A percentile compares a stretch with the other conserved stretches of the same genome.
phyloP scores from a whole-genome alignment of 805 yeast genomes.

The Komagataella pseudopastoris region DNA sequence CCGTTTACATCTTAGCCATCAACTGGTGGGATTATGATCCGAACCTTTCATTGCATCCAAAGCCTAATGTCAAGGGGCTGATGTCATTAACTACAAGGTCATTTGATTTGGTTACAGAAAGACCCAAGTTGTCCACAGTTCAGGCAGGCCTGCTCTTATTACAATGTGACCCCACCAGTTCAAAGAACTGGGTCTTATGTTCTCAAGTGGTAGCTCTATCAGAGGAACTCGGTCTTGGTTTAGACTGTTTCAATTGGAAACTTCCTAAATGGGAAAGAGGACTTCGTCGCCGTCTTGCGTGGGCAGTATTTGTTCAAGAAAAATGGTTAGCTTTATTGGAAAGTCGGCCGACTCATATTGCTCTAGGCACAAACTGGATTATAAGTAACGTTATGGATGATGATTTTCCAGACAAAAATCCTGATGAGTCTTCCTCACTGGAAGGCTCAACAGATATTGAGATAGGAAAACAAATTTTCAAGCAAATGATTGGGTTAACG shows the following conservation, averaged over 20 bases:
- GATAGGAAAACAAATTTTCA: constrained; percentile 57
- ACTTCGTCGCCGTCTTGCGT: constrained; percentile 72
- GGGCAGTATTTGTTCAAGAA: constrained; percentile 92
- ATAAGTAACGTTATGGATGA: constrained; percentile 55
- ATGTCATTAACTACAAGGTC: constrained; percentile 54
- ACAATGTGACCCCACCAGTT: constrained; percentile 44
- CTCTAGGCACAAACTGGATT: constrained; percentile 65
- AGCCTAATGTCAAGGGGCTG: constrained; percentile 64
- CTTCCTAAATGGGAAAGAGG: constrained; percentile 94
- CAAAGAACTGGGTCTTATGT: constrained; percentile 73
- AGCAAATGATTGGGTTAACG: constrained; percentile 51
- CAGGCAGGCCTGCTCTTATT: constrained; percentile 76
- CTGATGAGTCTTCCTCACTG: constrained; percentile 19
- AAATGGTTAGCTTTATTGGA: constrained; percentile 81
- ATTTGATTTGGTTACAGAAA: constrained; percentile 59
- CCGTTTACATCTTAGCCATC: constrained; percentile 77
- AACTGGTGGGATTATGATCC: constrained; percentile 94
- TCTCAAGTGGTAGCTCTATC: constrained; percentile 81
- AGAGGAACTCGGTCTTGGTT: constrained; percentile 82
- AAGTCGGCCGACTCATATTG: constrained; percentile 73
- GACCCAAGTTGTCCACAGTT: constrained; percentile 85
- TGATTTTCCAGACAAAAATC: constrained; percentile 68
- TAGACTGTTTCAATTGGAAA: constrained; percentile 87
- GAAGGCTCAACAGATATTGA: constrained; percentile 58
- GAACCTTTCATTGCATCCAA: constrained; percentile 56